A percentile compares a stretch with the other conserved stretches of the same genome.
Evolutionary conservation across 2,329 filamentous ascomycete species (phyloP).

Genomic region (Clonostachys rosea): DNA sequence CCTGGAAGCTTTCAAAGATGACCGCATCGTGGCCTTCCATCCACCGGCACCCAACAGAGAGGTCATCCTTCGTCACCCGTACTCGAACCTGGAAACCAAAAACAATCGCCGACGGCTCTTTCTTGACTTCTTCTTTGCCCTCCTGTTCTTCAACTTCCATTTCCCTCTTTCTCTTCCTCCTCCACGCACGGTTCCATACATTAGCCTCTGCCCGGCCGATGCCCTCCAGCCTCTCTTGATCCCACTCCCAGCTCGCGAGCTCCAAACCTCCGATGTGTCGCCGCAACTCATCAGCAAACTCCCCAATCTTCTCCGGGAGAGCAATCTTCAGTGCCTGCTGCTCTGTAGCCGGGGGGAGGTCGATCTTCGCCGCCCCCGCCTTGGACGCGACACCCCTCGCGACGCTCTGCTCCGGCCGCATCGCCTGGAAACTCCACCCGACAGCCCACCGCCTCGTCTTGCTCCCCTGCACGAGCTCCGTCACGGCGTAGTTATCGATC

Average conservation of each 20-base stretch:
- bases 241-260: constrained; percentile 60
- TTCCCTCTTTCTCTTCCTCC: constrained; percentile 53
- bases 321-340: constrained; percentile 27
- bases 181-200: constrained; percentile 74
- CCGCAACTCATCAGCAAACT: constrained; percentile 27
- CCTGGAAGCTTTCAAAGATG: constrained; percentile 83
- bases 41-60: constrained; percentile 52
- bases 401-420: constrained; percentile 52
- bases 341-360: constrained; percentile 38
- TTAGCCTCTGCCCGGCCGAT: constrained; percentile 62
- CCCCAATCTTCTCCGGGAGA: constrained; percentile 6
- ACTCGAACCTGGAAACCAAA: constrained; percentile 58
- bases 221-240: constrained; percentile 45
- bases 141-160: constrained; percentile 31
- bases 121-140: constrained; percentile 6
- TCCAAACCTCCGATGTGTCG: constrained; percentile 50
- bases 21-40: constrained; percentile 67
- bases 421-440: constrained; percentile 75
- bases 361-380: constrained; percentile 21
- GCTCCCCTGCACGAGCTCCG: constrained; percentile 71
- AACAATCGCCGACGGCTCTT: constrained; percentile 20
- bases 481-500: constrained; percentile 77
- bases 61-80: constrained; percentile 26
- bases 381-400: constrained; percentile 32
- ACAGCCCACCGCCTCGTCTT: constrained; percentile 84